Evolutionary conservation across 2,329 filamentous ascomycete genomes (phyloP), one percentile per base, ranked within the genome.

Genomic region (Atkinsonella hypoxylon): DNA sequence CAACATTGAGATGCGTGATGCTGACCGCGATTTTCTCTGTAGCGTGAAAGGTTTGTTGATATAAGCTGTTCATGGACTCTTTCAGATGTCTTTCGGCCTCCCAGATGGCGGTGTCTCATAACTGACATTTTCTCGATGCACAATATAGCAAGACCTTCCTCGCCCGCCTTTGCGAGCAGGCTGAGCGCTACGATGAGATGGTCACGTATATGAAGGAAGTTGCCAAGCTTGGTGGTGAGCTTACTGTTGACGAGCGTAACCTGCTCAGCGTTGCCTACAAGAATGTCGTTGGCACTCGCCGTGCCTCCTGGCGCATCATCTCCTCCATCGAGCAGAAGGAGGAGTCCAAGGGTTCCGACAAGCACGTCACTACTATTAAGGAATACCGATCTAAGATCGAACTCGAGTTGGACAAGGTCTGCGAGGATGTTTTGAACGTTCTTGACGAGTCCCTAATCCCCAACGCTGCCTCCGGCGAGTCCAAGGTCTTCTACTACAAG

Each of bases 141-240:
- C 47, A 48, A 20, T 40, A 69, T 71, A 95, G 89, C 86, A 97
- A 97, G 85, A 97, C 93, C 70, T 97, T 97, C 82, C 89, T 97
- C 73, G 93, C 93, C 74, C 85, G 93, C 78, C 89, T 98, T 71
- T 97, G 93, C 81, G 93, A 97, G 87, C 93, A 98, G 84, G 93
- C 93, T 71, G 93, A 97, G 82, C 91, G 91, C 70, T 98, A 98
- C 77, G 91, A 98, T 91, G 93, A 97, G 78, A 97, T 97, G 91
- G 91, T 97, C 64, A 89, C 84, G 69, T 96, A 91, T 79, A 97
- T 97, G 93, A 97, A 97, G 88, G 89, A 96, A 85, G 91, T 97
- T 66, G 91, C 91, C 74, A 94, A 95, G 77, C 71, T 84, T 62
- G 81, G 78, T 61, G 79, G 80, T 64, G 87, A 90, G 74, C 84